Evolutionary conservation across 805 yeast species (phyloP).

Genomic region (Grigorovia yakushimaensis): DNA sequence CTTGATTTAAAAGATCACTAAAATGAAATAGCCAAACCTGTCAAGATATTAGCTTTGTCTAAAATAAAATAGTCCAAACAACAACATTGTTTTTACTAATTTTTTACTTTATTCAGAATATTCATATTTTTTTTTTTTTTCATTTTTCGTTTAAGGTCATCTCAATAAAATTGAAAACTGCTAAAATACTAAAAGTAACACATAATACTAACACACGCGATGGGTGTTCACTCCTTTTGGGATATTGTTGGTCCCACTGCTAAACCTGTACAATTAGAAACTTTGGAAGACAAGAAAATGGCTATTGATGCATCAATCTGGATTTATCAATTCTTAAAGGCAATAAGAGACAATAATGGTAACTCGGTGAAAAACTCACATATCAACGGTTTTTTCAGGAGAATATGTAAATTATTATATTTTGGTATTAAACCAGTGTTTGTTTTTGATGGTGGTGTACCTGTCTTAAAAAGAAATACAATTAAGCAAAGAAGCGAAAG

Average conservation of each 20-base stretch:
- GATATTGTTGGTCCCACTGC: slow-evolving; percentile 83
- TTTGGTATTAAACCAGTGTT: slow-evolving; percentile 84
- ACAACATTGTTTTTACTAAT: no score
- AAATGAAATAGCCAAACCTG: no score
- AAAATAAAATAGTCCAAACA: no score
- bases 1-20: no score
- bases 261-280: slow-evolving; percentile 79
- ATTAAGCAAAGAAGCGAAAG: slow-evolving; percentile 62
- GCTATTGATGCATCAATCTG: slow-evolving; percentile 98
- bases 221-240: slow-evolving; percentile 98
- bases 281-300: slow-evolving; percentile 62
- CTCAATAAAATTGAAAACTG: no score
- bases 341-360: slow-evolving; percentile 83
- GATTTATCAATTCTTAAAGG: slow-evolving; percentile 94
- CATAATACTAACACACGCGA: no score
- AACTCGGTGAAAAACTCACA: slow-evolving; percentile 70
- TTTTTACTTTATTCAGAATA: no score
- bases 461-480: slow-evolving; percentile 69
- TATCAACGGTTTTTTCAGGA: slow-evolving; percentile 87
- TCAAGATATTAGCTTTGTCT: no score
- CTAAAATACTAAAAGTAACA: no score
- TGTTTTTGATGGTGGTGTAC: slow-evolving; percentile 95
- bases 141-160: no score
- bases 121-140: no score
- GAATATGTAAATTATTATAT: slow-evolving; percentile 82